A percentile compares a stretch with the other conserved stretches of the same genome.
Evolutionary conservation across 768 basidiomycete genomes (phyloP).

Genomic region (Infundibulicybe gibba): DNA sequence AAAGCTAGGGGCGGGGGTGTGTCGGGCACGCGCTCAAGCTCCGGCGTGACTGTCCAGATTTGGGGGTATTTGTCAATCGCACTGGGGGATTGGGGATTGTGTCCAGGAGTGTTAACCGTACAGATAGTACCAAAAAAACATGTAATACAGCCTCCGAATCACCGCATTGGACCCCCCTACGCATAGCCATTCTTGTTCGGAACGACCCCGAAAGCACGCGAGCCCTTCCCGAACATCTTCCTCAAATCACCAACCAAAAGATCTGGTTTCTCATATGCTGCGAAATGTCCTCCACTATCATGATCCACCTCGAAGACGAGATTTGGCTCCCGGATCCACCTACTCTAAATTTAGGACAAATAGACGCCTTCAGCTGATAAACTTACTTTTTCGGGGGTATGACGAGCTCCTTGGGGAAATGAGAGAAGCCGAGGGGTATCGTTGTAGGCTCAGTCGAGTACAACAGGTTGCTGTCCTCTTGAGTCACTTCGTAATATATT

Average conservation of each 20-base stretch:
- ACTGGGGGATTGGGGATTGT: too few species aligned
- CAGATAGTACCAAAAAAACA: too few species aligned
- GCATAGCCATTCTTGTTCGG: constrained; percentile 27
- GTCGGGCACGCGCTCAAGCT: too few species aligned
- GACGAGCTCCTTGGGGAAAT: constrained; percentile 42
- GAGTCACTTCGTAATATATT: constrained; percentile 49
- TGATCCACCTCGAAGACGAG: constrained; percentile 28
- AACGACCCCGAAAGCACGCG: constrained; percentile 34
- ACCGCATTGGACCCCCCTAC: too few species aligned
- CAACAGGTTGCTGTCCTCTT: background rate
- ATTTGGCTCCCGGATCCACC: constrained; percentile 13
- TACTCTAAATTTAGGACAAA: background rate
- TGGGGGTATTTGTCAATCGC: too few species aligned
- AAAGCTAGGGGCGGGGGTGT: too few species aligned
- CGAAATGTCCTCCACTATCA: constrained; percentile 42
- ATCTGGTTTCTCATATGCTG: constrained; percentile 36
- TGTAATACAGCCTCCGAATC: too few species aligned
- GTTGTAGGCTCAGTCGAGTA: constrained; percentile 12
- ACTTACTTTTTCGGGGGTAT: background rate
- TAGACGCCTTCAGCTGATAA: background rate
- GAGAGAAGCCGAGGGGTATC: constrained; percentile 45
- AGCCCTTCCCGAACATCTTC: constrained; percentile 40
- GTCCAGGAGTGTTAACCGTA: too few species aligned
- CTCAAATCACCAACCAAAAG: constrained; percentile 36
- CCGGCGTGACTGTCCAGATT: too few species aligned